These are phyloP conservation scores for Fusarium beomiforme DNA, from an alignment of 2,329 filamentous ascomycete species.

Conservation along the genomic window DNA sequence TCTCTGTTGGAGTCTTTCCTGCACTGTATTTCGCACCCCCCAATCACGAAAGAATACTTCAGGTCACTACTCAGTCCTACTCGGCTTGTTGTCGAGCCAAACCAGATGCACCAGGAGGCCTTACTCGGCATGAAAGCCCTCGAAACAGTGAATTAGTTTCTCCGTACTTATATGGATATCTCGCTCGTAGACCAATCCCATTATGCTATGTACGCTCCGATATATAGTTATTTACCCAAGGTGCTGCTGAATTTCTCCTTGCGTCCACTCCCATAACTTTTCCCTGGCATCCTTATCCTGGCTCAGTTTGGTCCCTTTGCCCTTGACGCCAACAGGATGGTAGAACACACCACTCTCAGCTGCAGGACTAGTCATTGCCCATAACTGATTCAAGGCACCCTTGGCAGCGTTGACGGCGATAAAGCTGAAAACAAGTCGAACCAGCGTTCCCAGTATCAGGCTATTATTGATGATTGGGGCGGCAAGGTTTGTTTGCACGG, in stretches of 20 bases:
- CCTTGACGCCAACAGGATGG: conserved; percentile 1
- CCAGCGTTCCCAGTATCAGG: neutral
- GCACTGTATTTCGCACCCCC: too few relatives aligned
- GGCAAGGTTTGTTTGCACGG: neutral
- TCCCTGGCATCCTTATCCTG: neutral
- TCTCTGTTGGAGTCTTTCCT: too few relatives aligned
- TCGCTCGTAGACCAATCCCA: too few relatives aligned
- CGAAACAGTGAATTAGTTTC: fast-evolving
- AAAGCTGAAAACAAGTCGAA: fast-evolving
- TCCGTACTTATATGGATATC: fast-evolving
- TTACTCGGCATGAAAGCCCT: too few relatives aligned
- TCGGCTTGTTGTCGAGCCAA: too few relatives aligned
- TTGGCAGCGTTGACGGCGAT: neutral
- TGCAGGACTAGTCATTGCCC: neutral
- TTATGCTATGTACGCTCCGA: fast-evolving
- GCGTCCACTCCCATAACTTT: conserved; percentile 9
- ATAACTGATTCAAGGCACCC: neutral
- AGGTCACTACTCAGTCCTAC: too few relatives aligned
- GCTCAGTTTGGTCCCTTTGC: conserved; percentile 2
- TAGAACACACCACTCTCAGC: conserved; percentile 3
- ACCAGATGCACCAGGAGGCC: too few relatives aligned
- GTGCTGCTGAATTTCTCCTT: conserved; percentile 3
- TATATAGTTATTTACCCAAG: neutral
- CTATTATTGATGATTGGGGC: neutral
- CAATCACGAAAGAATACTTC: too few relatives aligned